These are phyloP conservation scores for Saccharomycopsis malanga DNA, from an alignment of 805 yeast genomes.

Conservation along the genomic window DNA sequence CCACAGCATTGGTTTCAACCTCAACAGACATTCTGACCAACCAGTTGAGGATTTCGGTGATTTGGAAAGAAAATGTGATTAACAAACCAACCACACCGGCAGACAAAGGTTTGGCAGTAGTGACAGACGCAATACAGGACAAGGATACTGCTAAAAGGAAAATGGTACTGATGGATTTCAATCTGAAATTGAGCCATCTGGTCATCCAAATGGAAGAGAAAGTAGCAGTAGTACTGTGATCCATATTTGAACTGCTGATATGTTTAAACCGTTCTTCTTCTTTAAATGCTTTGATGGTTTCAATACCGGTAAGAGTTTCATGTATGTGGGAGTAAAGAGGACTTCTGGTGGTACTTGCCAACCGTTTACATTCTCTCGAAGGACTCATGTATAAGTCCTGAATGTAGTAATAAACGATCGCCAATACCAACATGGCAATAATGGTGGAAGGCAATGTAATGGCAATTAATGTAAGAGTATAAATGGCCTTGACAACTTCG, in stretches of 20 bases:
- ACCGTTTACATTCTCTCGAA: slow-evolving; percentile 72
- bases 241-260: slow-evolving; percentile 44
- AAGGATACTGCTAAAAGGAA: slow-evolving; percentile 36
- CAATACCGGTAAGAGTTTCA: slow-evolving; percentile 71
- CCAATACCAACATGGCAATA: slow-evolving; percentile 39
- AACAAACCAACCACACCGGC: slow-evolving; percentile 59
- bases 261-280: slow-evolving; percentile 56
- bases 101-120: slow-evolving; percentile 37
- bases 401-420: slow-evolving; percentile 56
- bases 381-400: slow-evolving; percentile 64
- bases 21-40: slow-evolving; percentile 57
- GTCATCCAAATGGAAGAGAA: slow-evolving; percentile 31
- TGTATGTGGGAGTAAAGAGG: slow-evolving; percentile 81
- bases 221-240: slow-evolving; percentile 41
- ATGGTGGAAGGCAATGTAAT: slow-evolving; percentile 48
- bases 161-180: slow-evolving; percentile 53
- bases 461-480: slow-evolving; percentile 48
- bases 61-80: slow-evolving; percentile 55
- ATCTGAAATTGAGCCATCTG: slow-evolving; percentile 59
- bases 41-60: slow-evolving; percentile 46
- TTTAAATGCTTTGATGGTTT: slow-evolving; percentile 71
- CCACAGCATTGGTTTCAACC: slow-evolving; percentile 55
- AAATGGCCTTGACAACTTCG: slow-evolving; percentile 36
- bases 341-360: slow-evolving; percentile 58
- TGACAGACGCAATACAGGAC: slow-evolving; percentile 41